phyloP scores from a whole-genome alignment of 2,329 filamentous ascomycete species.

The Teratosphaeria destructans region DNA sequence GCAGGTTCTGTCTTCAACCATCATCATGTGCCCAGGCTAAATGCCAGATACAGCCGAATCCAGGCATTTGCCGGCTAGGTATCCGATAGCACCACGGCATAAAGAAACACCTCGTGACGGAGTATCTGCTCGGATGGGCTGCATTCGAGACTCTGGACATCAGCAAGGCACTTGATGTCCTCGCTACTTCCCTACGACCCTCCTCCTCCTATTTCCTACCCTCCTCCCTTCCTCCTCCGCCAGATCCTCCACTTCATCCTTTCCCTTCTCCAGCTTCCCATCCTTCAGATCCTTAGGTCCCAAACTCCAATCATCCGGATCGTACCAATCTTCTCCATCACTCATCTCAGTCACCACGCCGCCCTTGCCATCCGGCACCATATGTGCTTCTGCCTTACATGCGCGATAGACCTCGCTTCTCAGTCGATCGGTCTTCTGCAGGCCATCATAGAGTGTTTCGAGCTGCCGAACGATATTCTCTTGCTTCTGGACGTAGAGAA shows the following conservation, averaged over 20 bases:
- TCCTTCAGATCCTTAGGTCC: slow-evolving; percentile 14
- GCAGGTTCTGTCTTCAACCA: no score
- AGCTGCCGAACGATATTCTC: slow-evolving; percentile 69
- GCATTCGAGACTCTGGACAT: no score
- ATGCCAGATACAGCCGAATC: no score
- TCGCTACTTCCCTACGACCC: slow-evolving; percentile 3
- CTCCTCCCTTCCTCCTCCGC: slow-evolving; percentile 39
- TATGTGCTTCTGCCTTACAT: slow-evolving; percentile 68
- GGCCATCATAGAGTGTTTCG: slow-evolving; percentile 56
- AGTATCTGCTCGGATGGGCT: no score
- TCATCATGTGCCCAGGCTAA: no score
- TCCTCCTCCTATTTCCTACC: slow-evolving; percentile 32
- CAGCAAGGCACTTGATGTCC: not conserved
- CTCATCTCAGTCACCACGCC: slow-evolving; percentile 53
- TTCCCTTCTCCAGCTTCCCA: slow-evolving; percentile 52
- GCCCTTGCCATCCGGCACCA: slow-evolving; percentile 33
- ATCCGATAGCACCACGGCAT: no score
- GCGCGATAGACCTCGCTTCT: slow-evolving; percentile 62
- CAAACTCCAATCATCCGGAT: slow-evolving; percentile 68
- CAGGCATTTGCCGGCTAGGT: no score
- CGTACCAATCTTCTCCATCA: slow-evolving; percentile 84
- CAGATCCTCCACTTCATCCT: slow-evolving; percentile 64
- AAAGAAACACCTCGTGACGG: no score
- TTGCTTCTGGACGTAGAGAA: slow-evolving; percentile 74
- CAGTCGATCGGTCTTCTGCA: slow-evolving; percentile 62